Evolutionary conservation across 495 filamentous ascomycete genomes (phyloP).

Genomic region (Saxophila tyrrhenica): DNA sequence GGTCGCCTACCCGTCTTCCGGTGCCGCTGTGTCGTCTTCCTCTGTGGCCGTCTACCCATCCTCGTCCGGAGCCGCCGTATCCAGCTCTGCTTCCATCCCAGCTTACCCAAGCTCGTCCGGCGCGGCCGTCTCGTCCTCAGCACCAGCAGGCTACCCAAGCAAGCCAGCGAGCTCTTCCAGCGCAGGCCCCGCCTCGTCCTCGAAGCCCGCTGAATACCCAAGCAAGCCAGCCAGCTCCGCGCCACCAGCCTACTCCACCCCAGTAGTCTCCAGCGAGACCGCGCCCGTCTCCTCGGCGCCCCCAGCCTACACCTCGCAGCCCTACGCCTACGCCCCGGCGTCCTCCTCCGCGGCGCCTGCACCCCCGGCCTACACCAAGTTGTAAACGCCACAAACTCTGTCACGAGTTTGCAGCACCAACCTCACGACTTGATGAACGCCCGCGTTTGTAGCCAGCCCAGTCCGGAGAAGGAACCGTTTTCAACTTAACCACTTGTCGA

Average conservation of each 20-base stretch:
- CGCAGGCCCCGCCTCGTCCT: background rate
- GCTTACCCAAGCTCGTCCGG: background rate
- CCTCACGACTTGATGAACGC: constrained; percentile 1
- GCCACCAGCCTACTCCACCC: background rate
- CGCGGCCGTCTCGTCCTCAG: background rate
- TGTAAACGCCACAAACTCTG: background rate
- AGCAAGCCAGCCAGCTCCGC: background rate
- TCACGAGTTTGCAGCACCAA: background rate
- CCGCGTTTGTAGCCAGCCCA: background rate
- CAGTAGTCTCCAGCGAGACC: background rate
- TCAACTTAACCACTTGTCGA: too few species aligned
- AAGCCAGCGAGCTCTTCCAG: background rate
- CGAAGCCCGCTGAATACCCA: background rate
- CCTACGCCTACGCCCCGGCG: background rate
- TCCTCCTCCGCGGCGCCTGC: background rate
- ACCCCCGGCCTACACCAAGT: background rate
- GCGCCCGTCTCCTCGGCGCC: background rate
- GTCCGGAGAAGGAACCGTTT: background rate
- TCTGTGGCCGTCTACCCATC: background rate
- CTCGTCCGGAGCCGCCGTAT: background rate
- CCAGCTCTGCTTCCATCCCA: background rate
- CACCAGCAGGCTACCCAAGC: background rate
- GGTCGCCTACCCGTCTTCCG: background rate
- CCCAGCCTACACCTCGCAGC: background rate
- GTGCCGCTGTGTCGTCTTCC: background rate